Conservation (phyloP, 1,284 basidiomycete genomes). For the Ceratobasidium sp. region DNA sequence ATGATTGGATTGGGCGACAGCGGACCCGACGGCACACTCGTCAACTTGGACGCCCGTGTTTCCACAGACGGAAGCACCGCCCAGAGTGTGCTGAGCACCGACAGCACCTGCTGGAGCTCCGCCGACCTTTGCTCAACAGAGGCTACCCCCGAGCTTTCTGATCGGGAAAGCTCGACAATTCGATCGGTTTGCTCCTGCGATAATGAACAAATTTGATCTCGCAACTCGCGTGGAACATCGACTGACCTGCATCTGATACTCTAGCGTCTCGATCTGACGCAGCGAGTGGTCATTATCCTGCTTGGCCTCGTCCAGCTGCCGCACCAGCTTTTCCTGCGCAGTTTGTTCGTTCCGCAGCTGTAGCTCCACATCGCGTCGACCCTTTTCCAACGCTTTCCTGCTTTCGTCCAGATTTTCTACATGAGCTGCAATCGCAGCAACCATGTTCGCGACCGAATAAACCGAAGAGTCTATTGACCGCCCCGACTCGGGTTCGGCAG, state of each 20-base stretch:
- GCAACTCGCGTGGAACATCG: background rate
- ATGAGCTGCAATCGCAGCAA: conserved; percentile 66
- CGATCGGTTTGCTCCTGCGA: conserved; percentile 54
- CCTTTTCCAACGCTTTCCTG: conserved; percentile 50
- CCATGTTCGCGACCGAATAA: conserved; percentile 56
- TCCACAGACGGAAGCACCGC: conserved; percentile 79
- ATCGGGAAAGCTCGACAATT: conserved; percentile 50
- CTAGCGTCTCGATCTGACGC: conserved; percentile 55
- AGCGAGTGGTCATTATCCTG: conserved; percentile 54
- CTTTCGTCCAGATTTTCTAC: conserved; percentile 62
- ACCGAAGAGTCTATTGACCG: conserved; percentile 55
- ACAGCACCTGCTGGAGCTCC: conserved; percentile 69
- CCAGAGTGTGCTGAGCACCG: conserved; percentile 80
- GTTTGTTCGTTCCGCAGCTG: conserved; percentile 57
- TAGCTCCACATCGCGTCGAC: conserved; percentile 44
- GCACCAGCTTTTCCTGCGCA: conserved; percentile 63
- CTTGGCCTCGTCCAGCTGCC: conserved; percentile 66
- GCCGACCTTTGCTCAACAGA: conserved; percentile 53
- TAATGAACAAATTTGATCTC: conserved; percentile 16
- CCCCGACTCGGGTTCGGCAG: conserved; percentile 61
- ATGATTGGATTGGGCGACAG: conserved; percentile 56
- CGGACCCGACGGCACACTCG: conserved; percentile 63
- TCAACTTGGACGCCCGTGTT: conserved; percentile 74
- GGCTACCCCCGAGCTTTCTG: conserved; percentile 30
- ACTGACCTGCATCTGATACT: conserved; percentile 61